Evolutionary conservation across 2,329 filamentous ascomycete genomes (phyloP).

Genomic region (Helotiales sp.): DNA sequence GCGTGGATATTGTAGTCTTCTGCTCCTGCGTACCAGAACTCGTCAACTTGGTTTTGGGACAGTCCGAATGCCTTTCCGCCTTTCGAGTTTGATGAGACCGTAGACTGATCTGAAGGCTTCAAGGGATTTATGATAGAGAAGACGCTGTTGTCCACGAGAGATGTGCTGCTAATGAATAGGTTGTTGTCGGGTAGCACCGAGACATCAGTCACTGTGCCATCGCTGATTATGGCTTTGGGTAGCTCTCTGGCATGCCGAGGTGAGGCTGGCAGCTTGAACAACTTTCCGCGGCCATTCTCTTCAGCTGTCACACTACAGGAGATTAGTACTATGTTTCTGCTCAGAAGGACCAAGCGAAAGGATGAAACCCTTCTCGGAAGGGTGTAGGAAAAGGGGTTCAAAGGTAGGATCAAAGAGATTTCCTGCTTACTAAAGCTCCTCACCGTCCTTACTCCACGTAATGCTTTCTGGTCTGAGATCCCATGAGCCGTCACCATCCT

Average conservation of each 20-base stretch:
- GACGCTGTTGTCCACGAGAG: conserved; percentile 69
- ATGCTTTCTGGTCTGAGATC: conserved; percentile 58
- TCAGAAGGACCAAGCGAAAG: no score
- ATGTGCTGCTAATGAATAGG: conserved; percentile 67
- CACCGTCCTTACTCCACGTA: conserved; percentile 58
- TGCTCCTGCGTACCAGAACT: conserved; percentile 69
- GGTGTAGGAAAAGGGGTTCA: no score
- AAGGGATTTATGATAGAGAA: conserved; percentile 52
- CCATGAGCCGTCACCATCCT: conserved; percentile 64
- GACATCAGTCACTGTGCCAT: conserved; percentile 56
- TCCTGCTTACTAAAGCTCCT: conserved; percentile 68
- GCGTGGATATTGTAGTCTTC: conserved; percentile 60
- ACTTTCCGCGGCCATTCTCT: conserved; percentile 59
- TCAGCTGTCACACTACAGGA: conserved; percentile 77
- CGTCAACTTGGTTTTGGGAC: conserved; percentile 60
- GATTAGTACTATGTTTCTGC: no score
- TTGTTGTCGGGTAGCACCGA: conserved; percentile 49
- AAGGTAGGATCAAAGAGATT: no score
- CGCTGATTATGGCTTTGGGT: conserved; percentile 50
- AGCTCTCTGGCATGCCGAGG: conserved; percentile 48
- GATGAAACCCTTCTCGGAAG: no score
- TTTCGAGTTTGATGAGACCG: conserved; percentile 64
- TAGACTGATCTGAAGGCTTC: conserved; percentile 43
- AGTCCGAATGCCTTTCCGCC: conserved; percentile 68
- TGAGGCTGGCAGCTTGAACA: conserved; percentile 62